Conservation (phyloP, 805 yeast genomes). For the Candida nemodendra region DNA sequence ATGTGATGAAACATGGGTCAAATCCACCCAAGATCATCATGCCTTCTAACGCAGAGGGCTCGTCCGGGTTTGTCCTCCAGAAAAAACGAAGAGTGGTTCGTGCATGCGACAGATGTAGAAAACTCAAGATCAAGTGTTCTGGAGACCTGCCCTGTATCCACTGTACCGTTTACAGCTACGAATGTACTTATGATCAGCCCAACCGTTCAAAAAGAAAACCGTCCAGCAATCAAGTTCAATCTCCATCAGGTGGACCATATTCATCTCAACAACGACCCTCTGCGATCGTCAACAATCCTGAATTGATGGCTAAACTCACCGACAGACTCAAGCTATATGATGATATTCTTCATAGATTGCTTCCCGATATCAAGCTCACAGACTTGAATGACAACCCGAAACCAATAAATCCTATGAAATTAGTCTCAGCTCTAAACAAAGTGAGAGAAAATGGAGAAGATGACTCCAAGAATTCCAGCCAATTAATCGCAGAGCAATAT, state of each 20-base stretch:
- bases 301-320: constrained; percentile 30
- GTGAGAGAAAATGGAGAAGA: constrained; percentile 24
- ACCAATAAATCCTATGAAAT: constrained; percentile 33
- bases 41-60: constrained; percentile 22
- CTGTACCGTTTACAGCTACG: constrained; percentile 83
- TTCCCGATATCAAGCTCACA: constrained; percentile 33
- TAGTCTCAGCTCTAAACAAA: constrained; percentile 30
- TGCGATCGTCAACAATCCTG: constrained; percentile 18
- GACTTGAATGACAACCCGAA: constrained; percentile 32
- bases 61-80: constrained; percentile 18
- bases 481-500: constrained; percentile 27
- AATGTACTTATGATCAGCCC: constrained; percentile 83
- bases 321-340: constrained; percentile 32
- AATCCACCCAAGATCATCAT: constrained; percentile 29
- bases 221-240: constrained; percentile 1
- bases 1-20: constrained; percentile 12
- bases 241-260: constrained; percentile 2
- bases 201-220: constrained; percentile 36
- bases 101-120: constrained; percentile 53
- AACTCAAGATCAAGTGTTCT: constrained; percentile 52
- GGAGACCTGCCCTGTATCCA: constrained; percentile 49
- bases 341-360: constrained; percentile 30
- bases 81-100: constrained; percentile 41
- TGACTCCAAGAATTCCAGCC: constrained; percentile 18
- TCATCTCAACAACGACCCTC: constrained; percentile 17